phyloP scores from a whole-genome alignment of 371 early-diverging fungal species.

The Apophysomyces trapeziformis region DNA sequence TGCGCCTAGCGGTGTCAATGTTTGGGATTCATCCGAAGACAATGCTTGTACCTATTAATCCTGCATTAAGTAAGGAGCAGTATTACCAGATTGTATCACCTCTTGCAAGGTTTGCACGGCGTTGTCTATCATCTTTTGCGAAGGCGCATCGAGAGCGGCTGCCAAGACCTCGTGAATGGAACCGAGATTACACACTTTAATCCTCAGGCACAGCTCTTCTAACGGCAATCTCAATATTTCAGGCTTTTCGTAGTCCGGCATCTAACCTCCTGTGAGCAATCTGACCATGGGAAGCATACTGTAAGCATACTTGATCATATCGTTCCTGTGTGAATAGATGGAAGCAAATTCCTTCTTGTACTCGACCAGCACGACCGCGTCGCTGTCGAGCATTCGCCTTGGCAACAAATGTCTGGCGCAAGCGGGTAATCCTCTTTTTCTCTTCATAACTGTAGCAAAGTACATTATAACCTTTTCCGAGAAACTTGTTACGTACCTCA shows the following conservation, averaged over 20 bases:
- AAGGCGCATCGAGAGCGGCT: slow-evolving; percentile 81
- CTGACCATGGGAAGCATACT: not conserved
- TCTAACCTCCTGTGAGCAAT: slow-evolving; percentile 26
- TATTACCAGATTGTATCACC: slow-evolving; percentile 24
- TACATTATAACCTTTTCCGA: not conserved
- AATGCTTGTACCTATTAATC: slow-evolving; percentile 47
- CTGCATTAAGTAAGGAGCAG: not conserved
- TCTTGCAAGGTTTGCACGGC: slow-evolving; percentile 68
- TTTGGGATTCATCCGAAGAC: slow-evolving; percentile 46
- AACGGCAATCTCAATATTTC: slow-evolving; percentile 85
- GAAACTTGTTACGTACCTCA: slow-evolving; percentile 42
- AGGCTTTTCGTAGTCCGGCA: slow-evolving; percentile 73
- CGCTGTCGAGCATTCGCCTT: slow-evolving; percentile 90
- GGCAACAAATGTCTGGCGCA: slow-evolving; percentile 75
- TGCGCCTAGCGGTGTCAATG: slow-evolving; percentile 87
- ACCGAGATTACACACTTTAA: slow-evolving; percentile 70
- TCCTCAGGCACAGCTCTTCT: slow-evolving; percentile 78
- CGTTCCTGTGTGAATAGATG: slow-evolving; percentile 65
- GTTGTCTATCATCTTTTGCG: slow-evolving; percentile 64
- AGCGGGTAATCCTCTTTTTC: slow-evolving; percentile 64
- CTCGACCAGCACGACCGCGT: slow-evolving; percentile 93
- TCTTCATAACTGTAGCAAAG: slow-evolving; percentile 60
- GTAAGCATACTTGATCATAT: slow-evolving; percentile 53
- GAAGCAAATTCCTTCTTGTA: slow-evolving; percentile 81
- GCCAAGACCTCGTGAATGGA: slow-evolving; percentile 65